These are phyloP conservation scores for Udeniomyces megalosporus DNA, from an alignment of 768 basidiomycete species.

Conservation along the genomic window DNA sequence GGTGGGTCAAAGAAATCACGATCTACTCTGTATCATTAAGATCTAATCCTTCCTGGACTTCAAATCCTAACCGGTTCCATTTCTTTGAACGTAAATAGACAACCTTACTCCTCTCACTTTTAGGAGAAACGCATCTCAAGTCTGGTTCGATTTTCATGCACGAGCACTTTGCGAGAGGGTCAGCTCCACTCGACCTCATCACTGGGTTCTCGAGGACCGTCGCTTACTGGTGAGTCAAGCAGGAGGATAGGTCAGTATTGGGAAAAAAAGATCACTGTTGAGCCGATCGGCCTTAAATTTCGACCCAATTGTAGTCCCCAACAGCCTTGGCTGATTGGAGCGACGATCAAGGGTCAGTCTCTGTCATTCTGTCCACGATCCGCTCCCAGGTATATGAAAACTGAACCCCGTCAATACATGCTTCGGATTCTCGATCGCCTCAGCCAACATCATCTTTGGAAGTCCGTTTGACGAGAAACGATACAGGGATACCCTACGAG, in stretches of 20 bases:
- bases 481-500: constrained; percentile 61
- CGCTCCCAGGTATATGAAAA: too few species aligned
- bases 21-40: too few species aligned
- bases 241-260: neutral
- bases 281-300: too few species aligned
- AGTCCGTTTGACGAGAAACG: constrained; percentile 40
- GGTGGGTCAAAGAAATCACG: neutral
- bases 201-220: constrained; percentile 7
- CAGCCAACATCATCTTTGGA: constrained; percentile 14
- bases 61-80: neutral
- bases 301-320: too few species aligned
- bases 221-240: neutral
- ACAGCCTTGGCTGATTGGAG: constrained; percentile 10
- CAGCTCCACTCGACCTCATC: neutral
- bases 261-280: too few species aligned
- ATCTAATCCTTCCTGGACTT: neutral
- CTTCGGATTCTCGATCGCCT: too few species aligned
- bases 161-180: neutral
- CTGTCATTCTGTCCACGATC: too few species aligned
- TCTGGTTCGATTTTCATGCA: constrained; percentile 3
- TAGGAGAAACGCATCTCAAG: constrained; percentile 21
- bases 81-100: constrained; percentile 8
- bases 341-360: neutral
- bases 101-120: constrained; percentile 20
- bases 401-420: too few species aligned